Conservation (phyloP, 2,329 filamentous ascomycete genomes). For the Cytospora schulzeri region DNA sequence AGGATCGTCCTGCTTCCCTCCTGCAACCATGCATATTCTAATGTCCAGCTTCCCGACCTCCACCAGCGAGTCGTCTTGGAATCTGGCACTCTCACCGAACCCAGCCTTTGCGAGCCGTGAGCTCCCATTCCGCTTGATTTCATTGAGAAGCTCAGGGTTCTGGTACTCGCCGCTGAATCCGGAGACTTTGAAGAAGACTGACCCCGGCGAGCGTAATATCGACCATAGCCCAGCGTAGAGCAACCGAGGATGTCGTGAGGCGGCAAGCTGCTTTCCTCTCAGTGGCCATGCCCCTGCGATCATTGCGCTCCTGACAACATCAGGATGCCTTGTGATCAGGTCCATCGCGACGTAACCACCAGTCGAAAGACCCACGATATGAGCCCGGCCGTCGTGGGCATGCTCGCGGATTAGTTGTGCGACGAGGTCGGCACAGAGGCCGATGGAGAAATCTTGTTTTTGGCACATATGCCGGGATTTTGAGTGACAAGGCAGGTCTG, state of each 20-base stretch:
- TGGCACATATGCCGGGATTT: slow-evolving; percentile 35
- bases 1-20: slow-evolving; percentile 38
- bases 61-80: slow-evolving; percentile 31
- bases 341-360: slow-evolving; percentile 42
- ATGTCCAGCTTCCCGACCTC: slow-evolving; percentile 28
- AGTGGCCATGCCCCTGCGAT: slow-evolving; percentile 39
- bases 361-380: slow-evolving; percentile 45
- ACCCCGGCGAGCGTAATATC: slow-evolving; percentile 19
- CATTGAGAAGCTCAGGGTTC: slow-evolving; percentile 36
- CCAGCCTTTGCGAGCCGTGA: slow-evolving; percentile 25
- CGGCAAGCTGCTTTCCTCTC: slow-evolving; percentile 15
- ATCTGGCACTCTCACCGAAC: slow-evolving; percentile 32
- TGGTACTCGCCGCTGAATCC: slow-evolving; percentile 30
- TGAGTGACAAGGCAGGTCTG: slow-evolving; percentile 45
- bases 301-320: slow-evolving; percentile 40
- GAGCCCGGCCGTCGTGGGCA: slow-evolving; percentile 41
- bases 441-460: slow-evolving; percentile 36
- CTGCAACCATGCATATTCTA: slow-evolving; percentile 35
- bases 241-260: slow-evolving; percentile 1
- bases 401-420: slow-evolving; percentile 40
- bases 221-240: slow-evolving; percentile 22
- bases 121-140: slow-evolving; percentile 39
- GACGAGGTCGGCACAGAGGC: slow-evolving; percentile 37
- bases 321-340: slow-evolving; percentile 39
- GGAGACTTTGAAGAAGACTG: slow-evolving; percentile 31